These are phyloP conservation scores for Wickerhamiella azymoides DNA, from an alignment of 805 yeast species.

Conservation along the genomic window DNA sequence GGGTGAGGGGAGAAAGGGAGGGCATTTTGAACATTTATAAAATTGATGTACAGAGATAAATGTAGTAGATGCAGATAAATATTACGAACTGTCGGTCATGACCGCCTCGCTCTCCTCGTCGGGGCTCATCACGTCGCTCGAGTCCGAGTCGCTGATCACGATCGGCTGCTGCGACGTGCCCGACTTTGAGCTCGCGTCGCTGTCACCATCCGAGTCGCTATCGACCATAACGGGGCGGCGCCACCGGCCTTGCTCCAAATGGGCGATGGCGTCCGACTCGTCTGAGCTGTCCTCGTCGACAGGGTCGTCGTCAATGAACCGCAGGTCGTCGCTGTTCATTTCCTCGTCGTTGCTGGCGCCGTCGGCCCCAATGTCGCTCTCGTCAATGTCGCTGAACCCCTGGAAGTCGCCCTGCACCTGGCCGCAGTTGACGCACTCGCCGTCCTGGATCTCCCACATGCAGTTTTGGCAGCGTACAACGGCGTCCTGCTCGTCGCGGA, in stretches of 20 bases:
- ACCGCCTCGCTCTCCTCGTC: conserved; percentile 3
- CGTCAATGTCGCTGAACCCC: conserved; percentile 9
- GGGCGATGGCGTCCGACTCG: conserved; percentile 3
- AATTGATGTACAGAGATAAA: too few species aligned
- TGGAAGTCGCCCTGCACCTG: conserved; percentile 2
- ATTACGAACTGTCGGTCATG: background rate
- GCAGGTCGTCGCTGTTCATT: conserved; percentile 4
- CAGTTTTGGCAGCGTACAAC: conserved; percentile 54
- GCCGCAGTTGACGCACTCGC: conserved; percentile 46
- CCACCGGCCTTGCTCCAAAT: background rate
- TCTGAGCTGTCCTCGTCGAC: conserved; percentile 2
- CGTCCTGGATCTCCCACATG: conserved; percentile 56
- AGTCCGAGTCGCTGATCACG: background rate
- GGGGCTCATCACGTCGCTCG: conserved; percentile 7
- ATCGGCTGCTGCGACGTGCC: conserved; percentile 5
- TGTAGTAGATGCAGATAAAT: too few species aligned
- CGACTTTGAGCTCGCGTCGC: background rate
- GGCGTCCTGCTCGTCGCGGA: conserved; percentile 45
- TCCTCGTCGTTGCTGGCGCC: too few species aligned
- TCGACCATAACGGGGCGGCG: background rate
- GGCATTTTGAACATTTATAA: too few species aligned
- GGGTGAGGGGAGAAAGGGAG: too few species aligned
- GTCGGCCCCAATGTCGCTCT: conserved; percentile 4
- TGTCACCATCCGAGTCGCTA: background rate
- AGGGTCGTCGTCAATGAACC: conserved; percentile 8